Percentiles rank a stretch among this genome's conserved stretches.
phyloP scores from a whole-genome alignment of 768 basidiomycete species.

The Candolleomyces eurysporus region DNA sequence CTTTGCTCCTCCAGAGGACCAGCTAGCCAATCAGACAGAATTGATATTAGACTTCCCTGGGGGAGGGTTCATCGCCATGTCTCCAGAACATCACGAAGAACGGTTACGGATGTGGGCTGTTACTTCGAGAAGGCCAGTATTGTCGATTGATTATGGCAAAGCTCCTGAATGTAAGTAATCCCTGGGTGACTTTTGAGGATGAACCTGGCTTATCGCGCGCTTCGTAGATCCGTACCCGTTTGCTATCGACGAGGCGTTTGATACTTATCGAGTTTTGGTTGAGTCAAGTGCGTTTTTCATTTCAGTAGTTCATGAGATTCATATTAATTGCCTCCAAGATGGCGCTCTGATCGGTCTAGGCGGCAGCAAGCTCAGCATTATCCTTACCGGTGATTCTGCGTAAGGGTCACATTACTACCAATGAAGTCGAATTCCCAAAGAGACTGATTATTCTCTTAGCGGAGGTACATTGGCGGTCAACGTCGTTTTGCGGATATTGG shows the following conservation, averaged over 20 bases:
- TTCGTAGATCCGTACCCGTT: slow-evolving; percentile 90
- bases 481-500: slow-evolving; percentile 82
- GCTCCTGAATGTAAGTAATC: slow-evolving; percentile 82
- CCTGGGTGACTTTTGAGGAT: background rate
- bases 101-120: slow-evolving; percentile 84
- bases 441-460: slow-evolving; percentile 38
- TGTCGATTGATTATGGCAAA: slow-evolving; percentile 93
- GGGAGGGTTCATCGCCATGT: slow-evolving; percentile 96
- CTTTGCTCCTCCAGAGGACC: slow-evolving; percentile 66
- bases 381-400: slow-evolving; percentile 96
- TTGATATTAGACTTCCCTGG: slow-evolving; percentile 92
- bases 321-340: slow-evolving; percentile 28
- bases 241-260: slow-evolving; percentile 93
- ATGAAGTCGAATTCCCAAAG: background rate
- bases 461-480: slow-evolving; percentile 87
- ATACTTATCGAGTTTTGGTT: slow-evolving; percentile 78
- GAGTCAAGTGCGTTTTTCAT: slow-evolving; percentile 51
- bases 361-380: slow-evolving; percentile 72
- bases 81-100: slow-evolving; percentile 95
- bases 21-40: slow-evolving; percentile 68
- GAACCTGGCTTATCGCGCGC: background rate
- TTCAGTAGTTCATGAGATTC: background rate
- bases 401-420: slow-evolving; percentile 40
- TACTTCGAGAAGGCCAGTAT: slow-evolving; percentile 71
- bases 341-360: slow-evolving; percentile 87